phyloP scores from a whole-genome alignment of 768 basidiomycete genomes.

The Coprinopsis sp. region DNA sequence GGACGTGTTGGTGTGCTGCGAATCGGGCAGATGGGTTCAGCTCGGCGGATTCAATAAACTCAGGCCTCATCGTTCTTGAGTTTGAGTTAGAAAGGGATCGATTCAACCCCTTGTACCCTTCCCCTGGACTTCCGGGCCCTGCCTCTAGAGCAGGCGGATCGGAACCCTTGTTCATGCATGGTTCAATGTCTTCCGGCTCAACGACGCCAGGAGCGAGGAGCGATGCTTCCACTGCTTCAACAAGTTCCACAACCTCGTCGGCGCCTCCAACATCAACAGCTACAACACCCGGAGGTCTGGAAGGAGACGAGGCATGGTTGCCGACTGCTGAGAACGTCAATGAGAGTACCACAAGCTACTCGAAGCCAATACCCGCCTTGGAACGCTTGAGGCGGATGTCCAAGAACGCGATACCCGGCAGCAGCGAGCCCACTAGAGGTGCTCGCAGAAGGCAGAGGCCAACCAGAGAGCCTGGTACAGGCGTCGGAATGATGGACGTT shows the following conservation, averaged over 20 bases:
- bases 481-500: slow-evolving; percentile 70
- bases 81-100: slow-evolving; percentile 72
- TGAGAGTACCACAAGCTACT: slow-evolving; percentile 65
- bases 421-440: not conserved
- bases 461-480: slow-evolving; percentile 16
- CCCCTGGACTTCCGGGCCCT: slow-evolving; percentile 11
- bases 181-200: not conserved
- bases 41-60: slow-evolving; percentile 6
- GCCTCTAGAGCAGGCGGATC: not conserved
- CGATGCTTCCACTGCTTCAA: slow-evolving; percentile 4
- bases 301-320: slow-evolving; percentile 31
- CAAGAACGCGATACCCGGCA: slow-evolving; percentile 7
- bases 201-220: no score
- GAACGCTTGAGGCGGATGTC: slow-evolving; percentile 58
- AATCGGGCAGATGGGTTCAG: slow-evolving; percentile 43
- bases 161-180: not conserved
- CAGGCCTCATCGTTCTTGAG: slow-evolving; percentile 60
- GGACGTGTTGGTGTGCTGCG: slow-evolving; percentile 69
- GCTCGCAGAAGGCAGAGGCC: slow-evolving; percentile 14
- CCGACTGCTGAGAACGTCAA: slow-evolving; percentile 55
- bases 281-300: slow-evolving; percentile 12
- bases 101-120: slow-evolving; percentile 67
- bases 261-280: slow-evolving; percentile 2
- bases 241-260: slow-evolving; percentile 10
- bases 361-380: slow-evolving; percentile 66